Evolutionary conservation across 768 basidiomycete genomes (phyloP), one percentile per base, ranked within the genome.

Genomic region (Dioszegia aurantiaca): DNA sequence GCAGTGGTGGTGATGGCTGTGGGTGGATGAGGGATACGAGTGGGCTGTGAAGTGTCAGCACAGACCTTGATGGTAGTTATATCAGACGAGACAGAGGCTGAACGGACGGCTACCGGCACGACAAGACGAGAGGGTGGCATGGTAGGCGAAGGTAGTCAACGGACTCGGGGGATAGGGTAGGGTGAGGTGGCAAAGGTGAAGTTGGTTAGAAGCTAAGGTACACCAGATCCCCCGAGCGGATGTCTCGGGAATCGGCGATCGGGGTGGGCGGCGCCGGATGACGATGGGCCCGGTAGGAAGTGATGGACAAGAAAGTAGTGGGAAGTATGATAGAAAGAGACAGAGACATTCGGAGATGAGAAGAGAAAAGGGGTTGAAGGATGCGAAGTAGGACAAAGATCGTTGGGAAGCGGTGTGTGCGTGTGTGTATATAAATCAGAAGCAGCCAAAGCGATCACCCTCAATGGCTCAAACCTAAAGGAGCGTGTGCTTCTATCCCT

Each of bases 51-150:
- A 19, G 11, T 8, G 30, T 53, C 51, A 53, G 51, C 51, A 21
- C 17, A 4, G 30, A 8, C 30, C 48, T 33, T 16, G 37, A 24
- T 3, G 26, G 24, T 39, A 40, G 37, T 39, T 39, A 26, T 27
- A 26, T 24, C 28, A 28, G 12, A 16, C 17, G 14, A 6, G 8
- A 46, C 9, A 14, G 23, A 31, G 16, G 31, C 37, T 8, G 26
- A 27, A 53, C 51, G 51, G 19, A 53, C 51, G 14, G 51, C 27
- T 23, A 55, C 54, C 31, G 42, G 54, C 12, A 33, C 27, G 5
- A 55, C 54, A 2, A 55, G 27, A 4, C 41, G 16, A 41, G 37
- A 26, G 47, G 56, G 56, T 36, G 56, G 2, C 44, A 48, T 39
- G 46, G n/a, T 30, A 19, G 46, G 40, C 44, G 40, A 21, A 42